Conservation (phyloP, 768 basidiomycete genomes). For the Termitomyces sp. region DNA sequence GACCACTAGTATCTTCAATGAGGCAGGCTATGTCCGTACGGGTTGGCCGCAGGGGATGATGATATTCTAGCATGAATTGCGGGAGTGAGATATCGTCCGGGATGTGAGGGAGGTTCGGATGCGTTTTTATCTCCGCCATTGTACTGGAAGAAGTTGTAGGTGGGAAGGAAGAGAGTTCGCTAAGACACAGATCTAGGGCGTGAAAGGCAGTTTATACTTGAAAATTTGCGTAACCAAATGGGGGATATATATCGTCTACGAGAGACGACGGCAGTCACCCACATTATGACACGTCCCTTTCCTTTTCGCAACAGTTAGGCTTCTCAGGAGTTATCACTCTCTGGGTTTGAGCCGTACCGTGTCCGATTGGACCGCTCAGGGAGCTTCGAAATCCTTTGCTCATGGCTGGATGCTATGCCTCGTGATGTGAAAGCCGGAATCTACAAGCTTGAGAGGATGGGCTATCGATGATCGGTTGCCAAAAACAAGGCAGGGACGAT, state of each 20-base stretch:
- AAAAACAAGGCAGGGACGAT: conserved; percentile 5
- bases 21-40: conserved; percentile 38
- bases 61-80: conserved; percentile 49
- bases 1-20: conserved; percentile 45
- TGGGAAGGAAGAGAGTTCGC: conserved; percentile 4
- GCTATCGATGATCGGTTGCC: conserved; percentile 6
- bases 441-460: conserved; percentile 1
- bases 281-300: conserved; percentile 9
- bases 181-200: neutral
- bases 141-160: conserved; percentile 4
- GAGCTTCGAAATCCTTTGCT: conserved; percentile 5
- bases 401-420: conserved; percentile 2
- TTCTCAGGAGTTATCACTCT: conserved; percentile 11
- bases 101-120: conserved; percentile 29
- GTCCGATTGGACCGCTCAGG: conserved; percentile 14
- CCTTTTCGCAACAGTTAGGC: conserved; percentile 7
- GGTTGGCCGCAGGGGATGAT: conserved; percentile 36
- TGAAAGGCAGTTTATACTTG: conserved; percentile 10
- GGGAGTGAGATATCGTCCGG: conserved; percentile 53
- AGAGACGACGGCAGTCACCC: conserved; percentile 5
- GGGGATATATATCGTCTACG: conserved; percentile 6
- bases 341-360: conserved; percentile 7
- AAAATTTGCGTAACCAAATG: conserved; percentile 8
- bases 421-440: conserved; percentile 8
- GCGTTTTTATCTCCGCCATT: conserved; percentile 24